phyloP scores from a whole-genome alignment of 2,329 filamentous ascomycete species.

The Curvularia verruculosa region DNA sequence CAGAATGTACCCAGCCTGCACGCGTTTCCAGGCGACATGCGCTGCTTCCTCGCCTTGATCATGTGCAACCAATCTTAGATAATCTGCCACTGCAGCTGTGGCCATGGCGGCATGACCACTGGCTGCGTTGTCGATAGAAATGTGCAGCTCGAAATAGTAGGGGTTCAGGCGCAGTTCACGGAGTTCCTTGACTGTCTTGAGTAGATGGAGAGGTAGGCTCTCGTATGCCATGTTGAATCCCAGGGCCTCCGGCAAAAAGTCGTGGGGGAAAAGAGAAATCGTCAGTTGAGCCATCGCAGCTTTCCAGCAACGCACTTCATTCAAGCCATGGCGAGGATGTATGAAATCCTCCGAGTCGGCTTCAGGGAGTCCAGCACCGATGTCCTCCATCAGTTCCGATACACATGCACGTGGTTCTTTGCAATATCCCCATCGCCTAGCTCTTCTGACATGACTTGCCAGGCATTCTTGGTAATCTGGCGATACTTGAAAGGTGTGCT shows the following conservation, averaged over 20 bases:
- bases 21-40: slow-evolving; percentile 49
- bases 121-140: slow-evolving; percentile 59
- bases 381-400: slow-evolving; percentile 42
- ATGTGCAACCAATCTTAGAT: slow-evolving; percentile 43
- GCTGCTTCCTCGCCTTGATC: slow-evolving; percentile 38
- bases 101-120: slow-evolving; percentile 59
- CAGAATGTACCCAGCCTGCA: slow-evolving; percentile 54
- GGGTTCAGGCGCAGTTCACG: slow-evolving; percentile 52
- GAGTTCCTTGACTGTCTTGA: slow-evolving; percentile 54
- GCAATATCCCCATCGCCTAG: slow-evolving; percentile 56
- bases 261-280: slow-evolving; percentile 56
- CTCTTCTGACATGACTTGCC: slow-evolving; percentile 59
- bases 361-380: slow-evolving; percentile 42
- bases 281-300: slow-evolving; percentile 54
- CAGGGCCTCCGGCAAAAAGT: slow-evolving; percentile 59
- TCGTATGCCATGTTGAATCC: slow-evolving; percentile 61
- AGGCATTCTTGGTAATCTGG: slow-evolving; percentile 51
- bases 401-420: slow-evolving; percentile 55
- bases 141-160: slow-evolving; percentile 59
- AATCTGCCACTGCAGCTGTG: slow-evolving; percentile 44
- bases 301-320: slow-evolving; percentile 50
- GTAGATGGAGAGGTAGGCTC: slow-evolving; percentile 48
- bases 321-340: slow-evolving; percentile 28
- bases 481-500: slow-evolving; percentile 53
- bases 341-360: slow-evolving; percentile 42